Conservation (phyloP, 1,284 basidiomycete genomes). For the Malassezia japonica region DNA sequence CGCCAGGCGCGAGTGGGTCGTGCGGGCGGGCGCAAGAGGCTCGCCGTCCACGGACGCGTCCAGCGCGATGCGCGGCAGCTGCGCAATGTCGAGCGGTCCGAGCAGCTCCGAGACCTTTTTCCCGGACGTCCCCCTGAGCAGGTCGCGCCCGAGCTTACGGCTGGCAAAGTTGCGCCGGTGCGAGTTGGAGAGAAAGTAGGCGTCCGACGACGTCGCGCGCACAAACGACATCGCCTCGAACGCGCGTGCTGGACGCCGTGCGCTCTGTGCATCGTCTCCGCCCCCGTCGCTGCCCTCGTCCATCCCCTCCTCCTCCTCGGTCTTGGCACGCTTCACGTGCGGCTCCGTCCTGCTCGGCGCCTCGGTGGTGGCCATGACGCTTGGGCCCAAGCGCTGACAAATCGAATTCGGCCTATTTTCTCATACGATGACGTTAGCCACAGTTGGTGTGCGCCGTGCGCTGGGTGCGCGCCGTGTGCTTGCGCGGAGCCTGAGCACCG, state of each 20-base stretch:
- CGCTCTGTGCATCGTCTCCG: neutral
- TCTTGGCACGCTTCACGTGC: neutral
- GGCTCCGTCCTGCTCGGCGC: neutral
- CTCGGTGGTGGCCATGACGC: neutral
- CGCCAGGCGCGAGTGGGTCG: constrained; percentile 6
- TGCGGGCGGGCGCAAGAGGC: constrained; percentile 1
- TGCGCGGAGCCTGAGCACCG: neutral
- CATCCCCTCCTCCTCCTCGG: neutral
- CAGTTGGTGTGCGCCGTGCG: neutral
- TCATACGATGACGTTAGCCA: neutral
- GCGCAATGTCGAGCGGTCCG: constrained; percentile 7
- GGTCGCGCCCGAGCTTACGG: constrained; percentile 16
- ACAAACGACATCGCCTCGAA: constrained; percentile 15
- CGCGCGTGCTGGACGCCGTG: constrained; percentile 8
- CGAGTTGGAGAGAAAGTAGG: constrained; percentile 16
- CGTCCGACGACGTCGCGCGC: constrained; percentile 15
- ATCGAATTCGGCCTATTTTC: neutral
- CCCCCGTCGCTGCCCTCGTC: neutral
- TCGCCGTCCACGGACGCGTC: neutral
- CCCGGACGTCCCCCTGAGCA: constrained; percentile 9
- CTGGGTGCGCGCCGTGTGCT: neutral
- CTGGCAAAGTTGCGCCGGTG: constrained; percentile 18
- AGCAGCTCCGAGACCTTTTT: constrained; percentile 14
- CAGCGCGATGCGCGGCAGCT: constrained; percentile 7
- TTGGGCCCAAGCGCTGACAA: neutral